These are phyloP conservation scores for Trametopsis cervina DNA, from an alignment of 768 basidiomycete species.

Conservation along the genomic window DNA sequence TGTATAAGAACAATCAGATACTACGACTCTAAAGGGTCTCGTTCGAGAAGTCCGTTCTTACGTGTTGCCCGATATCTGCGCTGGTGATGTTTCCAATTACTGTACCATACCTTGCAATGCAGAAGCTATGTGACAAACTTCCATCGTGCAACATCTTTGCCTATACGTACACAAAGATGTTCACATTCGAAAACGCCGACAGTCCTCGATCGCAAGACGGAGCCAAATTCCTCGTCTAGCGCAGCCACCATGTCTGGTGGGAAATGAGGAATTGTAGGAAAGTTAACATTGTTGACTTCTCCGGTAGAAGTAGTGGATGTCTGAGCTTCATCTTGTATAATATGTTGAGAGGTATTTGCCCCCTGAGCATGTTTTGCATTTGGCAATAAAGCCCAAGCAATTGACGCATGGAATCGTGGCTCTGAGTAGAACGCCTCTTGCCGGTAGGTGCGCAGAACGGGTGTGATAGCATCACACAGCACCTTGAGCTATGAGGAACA, in stretches of 20 bases:
- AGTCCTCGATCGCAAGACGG: conserved; percentile 29
- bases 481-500: conserved; percentile 44
- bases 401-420: conserved; percentile 84
- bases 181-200: conserved; percentile 47
- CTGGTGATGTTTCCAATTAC: too few relatives aligned
- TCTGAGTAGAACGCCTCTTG: conserved; percentile 75
- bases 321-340: neutral
- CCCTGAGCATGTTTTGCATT: conserved; percentile 5
- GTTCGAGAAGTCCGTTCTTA: too few relatives aligned
- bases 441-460: conserved; percentile 50
- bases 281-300: conserved; percentile 15
- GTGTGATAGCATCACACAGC: conserved; percentile 50
- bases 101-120: too few relatives aligned
- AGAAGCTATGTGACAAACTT: too few relatives aligned
- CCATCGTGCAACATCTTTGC: conserved; percentile 56
- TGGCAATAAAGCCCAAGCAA: conserved; percentile 79
- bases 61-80: too few relatives aligned
- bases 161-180: conserved; percentile 59
- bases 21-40: too few relatives aligned
- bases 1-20: too few relatives aligned
- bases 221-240: conserved; percentile 45
- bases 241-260: conserved; percentile 38
- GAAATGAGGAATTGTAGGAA: conserved; percentile 45
- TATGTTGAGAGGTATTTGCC: conserved; percentile 4
- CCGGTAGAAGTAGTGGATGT: conserved; percentile 5